These are phyloP conservation scores for Aegilops bicornis DNA, from an alignment of 176 grass and related monocot species.

Conservation along the genomic window DNA sequence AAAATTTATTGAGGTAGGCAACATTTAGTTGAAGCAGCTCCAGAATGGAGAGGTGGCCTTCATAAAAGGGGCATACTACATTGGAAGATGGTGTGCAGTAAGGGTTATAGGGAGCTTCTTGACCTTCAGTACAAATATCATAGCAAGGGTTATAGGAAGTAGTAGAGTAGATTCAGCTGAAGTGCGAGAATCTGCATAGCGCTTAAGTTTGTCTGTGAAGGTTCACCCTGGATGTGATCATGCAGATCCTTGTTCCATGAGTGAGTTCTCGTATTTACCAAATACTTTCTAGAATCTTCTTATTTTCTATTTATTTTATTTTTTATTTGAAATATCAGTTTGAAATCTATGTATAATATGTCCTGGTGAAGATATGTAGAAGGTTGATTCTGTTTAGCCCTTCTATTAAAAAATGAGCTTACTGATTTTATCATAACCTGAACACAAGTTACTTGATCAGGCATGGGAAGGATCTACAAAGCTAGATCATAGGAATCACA, in stretches of 20 bases:
- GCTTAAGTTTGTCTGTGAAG: constrained; percentile 63
- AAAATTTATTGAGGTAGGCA: constrained; percentile 85
- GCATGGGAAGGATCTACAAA: too few species aligned
- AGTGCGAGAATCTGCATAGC: constrained; percentile 55
- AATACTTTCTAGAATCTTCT: neutral
- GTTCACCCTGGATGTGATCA: constrained; percentile 85
- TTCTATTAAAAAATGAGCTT: too few species aligned
- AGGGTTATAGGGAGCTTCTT: constrained; percentile 89
- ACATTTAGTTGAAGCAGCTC: constrained; percentile 62
- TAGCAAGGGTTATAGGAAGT: constrained; percentile 10
- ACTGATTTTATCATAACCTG: too few species aligned
- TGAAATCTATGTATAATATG: neutral
- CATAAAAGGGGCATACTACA: constrained; percentile 75
- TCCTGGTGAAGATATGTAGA: neutral
- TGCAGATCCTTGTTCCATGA: constrained; percentile 86
- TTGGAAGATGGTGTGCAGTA: constrained; percentile 97
- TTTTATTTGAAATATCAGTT: neutral
- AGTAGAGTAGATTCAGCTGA: constrained; percentile 82
- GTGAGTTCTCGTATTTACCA: constrained; percentile 57
- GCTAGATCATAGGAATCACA: neutral
- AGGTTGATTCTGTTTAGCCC: too few species aligned
- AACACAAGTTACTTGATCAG: too few species aligned
- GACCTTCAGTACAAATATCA: constrained; percentile 73
- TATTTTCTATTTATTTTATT: neutral
- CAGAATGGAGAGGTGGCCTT: constrained; percentile 74